Percentiles rank a stretch among this genome's conserved stretches.
Conservation (phyloP, 306 rosid genomes). For the Prosopis cineraria region DNA sequence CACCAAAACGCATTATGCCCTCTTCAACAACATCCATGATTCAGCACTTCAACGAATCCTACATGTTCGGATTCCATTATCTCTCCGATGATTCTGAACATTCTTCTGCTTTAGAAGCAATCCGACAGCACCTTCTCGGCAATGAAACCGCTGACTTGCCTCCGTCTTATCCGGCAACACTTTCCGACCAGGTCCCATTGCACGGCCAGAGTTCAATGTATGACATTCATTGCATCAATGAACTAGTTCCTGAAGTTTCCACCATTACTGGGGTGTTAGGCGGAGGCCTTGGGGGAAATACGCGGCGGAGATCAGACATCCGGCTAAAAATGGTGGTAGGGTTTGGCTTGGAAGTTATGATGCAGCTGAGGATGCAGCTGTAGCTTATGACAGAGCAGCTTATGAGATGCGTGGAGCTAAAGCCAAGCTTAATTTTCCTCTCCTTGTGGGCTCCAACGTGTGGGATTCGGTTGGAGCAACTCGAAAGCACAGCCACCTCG, state of each 20-base stretch:
- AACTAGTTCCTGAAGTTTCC: not conserved
- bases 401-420: slow-evolving; percentile 53
- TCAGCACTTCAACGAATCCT: not conserved
- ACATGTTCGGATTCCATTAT: not conserved
- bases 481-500: not conserved
- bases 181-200: not conserved
- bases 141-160: not conserved
- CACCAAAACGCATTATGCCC: no score
- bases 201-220: not conserved
- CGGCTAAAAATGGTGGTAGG: slow-evolving; percentile 49
- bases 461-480: not conserved
- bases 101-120: slow-evolving; percentile 9
- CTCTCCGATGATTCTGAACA: not conserved
- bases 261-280: slow-evolving; percentile 59
- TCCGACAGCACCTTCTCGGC: not conserved
- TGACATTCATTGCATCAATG: not conserved
- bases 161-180: not conserved
- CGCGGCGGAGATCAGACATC: slow-evolving; percentile 70
- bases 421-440: slow-evolving; percentile 62
- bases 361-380: slow-evolving; percentile 65
- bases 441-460: slow-evolving; percentile 22
- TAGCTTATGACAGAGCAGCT: slow-evolving; percentile 64
- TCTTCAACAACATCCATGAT: not conserved
- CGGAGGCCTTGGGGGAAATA: slow-evolving; percentile 69
- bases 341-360: slow-evolving; percentile 62